A percentile compares a stretch with the other conserved stretches of the same genome.
phyloP scores from a whole-genome alignment of 495 filamentous ascomycete species.

The Penicillium chermesinum region DNA sequence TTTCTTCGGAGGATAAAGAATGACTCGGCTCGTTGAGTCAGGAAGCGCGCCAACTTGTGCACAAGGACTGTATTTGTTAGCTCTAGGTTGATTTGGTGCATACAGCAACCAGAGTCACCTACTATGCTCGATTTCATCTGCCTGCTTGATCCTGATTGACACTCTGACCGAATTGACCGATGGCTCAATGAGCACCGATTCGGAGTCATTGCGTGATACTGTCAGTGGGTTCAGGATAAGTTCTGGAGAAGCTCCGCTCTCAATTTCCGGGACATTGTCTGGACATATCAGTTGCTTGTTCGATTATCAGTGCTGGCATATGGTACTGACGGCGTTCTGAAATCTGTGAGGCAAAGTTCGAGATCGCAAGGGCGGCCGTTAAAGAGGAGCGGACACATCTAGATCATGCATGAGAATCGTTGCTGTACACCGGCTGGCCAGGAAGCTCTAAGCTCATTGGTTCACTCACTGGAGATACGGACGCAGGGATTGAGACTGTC shows the following conservation, averaged over 20 bases:
- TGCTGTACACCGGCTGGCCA: neutral
- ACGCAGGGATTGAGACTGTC: slow-evolving; percentile 91
- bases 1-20: slow-evolving; percentile 97
- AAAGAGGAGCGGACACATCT: slow-evolving; percentile 84
- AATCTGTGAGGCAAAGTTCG: slow-evolving; percentile 95
- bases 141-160: slow-evolving; percentile 97
- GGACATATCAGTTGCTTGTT: neutral
- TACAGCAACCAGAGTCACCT: neutral
- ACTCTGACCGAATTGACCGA: slow-evolving; percentile 93
- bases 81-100: too few relatives aligned
- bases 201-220: slow-evolving; percentile 79
- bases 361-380: slow-evolving; percentile 88
- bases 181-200: slow-evolving; percentile 79
- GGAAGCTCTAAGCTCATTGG: neutral
- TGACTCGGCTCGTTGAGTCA: slow-evolving; percentile 92
- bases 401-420: neutral
- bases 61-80: slow-evolving; percentile 49
- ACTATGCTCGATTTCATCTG: slow-evolving; percentile 97
- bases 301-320: neutral
- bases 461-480: slow-evolving; percentile 74
- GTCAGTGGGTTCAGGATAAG: slow-evolving; percentile 82
- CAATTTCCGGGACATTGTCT: slow-evolving; percentile 90
- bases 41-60: slow-evolving; percentile 94
- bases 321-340: slow-evolving; percentile 61
- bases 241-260: slow-evolving; percentile 87